Evolutionary conservation across 805 yeast genomes (phyloP).

Genomic region (Myxozyma kluyveri): DNA sequence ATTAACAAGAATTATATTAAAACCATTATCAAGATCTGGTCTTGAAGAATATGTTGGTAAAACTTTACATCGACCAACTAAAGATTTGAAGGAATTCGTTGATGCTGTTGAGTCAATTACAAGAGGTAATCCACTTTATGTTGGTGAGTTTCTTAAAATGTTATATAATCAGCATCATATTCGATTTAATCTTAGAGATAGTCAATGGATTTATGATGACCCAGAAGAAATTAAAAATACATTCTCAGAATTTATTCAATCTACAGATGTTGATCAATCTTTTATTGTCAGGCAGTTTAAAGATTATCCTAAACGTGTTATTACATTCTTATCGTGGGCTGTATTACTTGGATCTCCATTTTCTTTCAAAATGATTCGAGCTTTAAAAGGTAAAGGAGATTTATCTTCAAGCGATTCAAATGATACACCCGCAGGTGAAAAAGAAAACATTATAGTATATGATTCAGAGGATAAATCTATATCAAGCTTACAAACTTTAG

Average conservation of each 20-base stretch:
- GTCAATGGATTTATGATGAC: slow-evolving; percentile 18
- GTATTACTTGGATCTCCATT: slow-evolving; percentile 25
- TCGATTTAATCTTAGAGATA: slow-evolving; percentile 13
- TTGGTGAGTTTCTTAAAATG: slow-evolving; percentile 17
- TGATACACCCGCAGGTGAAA: slow-evolving; percentile 12
- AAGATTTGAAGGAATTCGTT: slow-evolving; percentile 13
- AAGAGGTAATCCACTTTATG: slow-evolving; percentile 24
- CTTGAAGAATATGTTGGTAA: slow-evolving; percentile 8
- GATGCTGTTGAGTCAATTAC: slow-evolving; percentile 7
- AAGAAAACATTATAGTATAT: slow-evolving; percentile 5
- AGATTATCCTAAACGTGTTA: slow-evolving; percentile 23
- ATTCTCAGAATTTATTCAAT: slow-evolving; percentile 4
- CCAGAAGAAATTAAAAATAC: slow-evolving; percentile 2
- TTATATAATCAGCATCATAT: slow-evolving; percentile 11
- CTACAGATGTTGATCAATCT: slow-evolving; percentile 18
- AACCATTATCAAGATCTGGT: slow-evolving; percentile 21
- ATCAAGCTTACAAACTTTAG: slow-evolving; percentile 24
- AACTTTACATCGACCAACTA: slow-evolving; percentile 17
- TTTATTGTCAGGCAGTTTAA: slow-evolving; percentile 22
- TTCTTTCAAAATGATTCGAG: slow-evolving; percentile 22
- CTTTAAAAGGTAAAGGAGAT: slow-evolving; percentile 12
- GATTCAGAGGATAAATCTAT: slow-evolving; percentile 26
- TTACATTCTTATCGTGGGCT: slow-evolving; percentile 27
- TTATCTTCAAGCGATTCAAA: slow-evolving; percentile 23
- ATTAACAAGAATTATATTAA: slow-evolving; percentile 15